phyloP scores from a whole-genome alignment of 106 monocot species.

The Ottelia alismoides region DNA sequence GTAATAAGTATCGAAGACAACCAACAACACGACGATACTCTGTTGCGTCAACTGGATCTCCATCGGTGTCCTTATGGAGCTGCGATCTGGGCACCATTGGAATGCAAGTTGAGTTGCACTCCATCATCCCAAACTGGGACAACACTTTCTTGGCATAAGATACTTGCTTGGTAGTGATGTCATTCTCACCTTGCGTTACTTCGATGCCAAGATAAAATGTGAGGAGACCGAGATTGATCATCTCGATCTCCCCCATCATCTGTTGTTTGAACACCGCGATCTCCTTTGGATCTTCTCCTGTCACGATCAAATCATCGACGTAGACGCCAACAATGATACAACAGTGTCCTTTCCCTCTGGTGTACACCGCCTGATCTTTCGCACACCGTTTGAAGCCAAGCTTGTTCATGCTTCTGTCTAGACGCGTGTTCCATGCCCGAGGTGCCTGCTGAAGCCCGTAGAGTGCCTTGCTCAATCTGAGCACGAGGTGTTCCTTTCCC shows the following conservation, averaged over 20 bases:
- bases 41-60: background rate
- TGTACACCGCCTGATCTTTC: background rate
- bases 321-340: background rate
- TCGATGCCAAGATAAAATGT: slow-evolving; percentile 1
- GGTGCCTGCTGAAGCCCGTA: slow-evolving; percentile 1
- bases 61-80: slow-evolving; percentile 1
- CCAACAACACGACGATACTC: slow-evolving; percentile 1
- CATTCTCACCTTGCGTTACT: background rate
- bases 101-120: background rate
- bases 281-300: slow-evolving; percentile 1
- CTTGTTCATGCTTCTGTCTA: background rate
- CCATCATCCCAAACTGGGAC: slow-evolving; percentile 1
- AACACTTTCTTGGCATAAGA: slow-evolving; percentile 3
- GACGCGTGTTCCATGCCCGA: background rate
- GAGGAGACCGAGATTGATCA: slow-evolving; percentile 1
- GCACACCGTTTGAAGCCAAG: slow-evolving; percentile 1
- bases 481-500: background rate
- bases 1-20: background rate
- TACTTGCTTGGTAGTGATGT: background rate
- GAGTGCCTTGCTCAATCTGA: slow-evolving; percentile 1
- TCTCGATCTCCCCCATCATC: background rate
- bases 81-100: slow-evolving; percentile 3
- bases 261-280: slow-evolving; percentile 1
- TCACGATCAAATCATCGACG: background rate
- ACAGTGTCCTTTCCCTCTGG: background rate